Evolutionary conservation across 371 early-diverging fungal species (phyloP), one percentile per base, ranked within the genome.

Genomic region (Mucor indicus): DNA sequence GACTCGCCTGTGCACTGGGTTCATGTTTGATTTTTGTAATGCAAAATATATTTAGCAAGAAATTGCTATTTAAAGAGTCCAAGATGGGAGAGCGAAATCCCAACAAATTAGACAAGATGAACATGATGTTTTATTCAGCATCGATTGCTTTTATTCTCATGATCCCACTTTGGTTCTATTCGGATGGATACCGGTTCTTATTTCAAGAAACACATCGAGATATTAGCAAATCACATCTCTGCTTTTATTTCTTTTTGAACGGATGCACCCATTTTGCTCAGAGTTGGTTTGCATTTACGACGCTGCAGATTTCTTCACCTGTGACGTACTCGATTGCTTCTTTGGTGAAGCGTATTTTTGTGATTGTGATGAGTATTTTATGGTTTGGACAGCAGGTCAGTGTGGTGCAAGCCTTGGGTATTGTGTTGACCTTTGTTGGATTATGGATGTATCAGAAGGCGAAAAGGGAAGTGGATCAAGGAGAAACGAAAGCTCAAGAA

Each of bases 261-360:
- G 92, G 91, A 9, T 56, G 83, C 2, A 79, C 81, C 2, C 87
- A 92, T 64, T 92, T 91, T 62, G 66, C 77, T 21, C 93, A 95
- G 57, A 86, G 77, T 48, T 75, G 89, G 53, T 77, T 92, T 53
- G 89, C 93, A 1, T 89, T 93, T 60, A 83, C 83, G 22, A 79
- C 94, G 10, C 68, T 93, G 30, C 69, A 82, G 3, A 62, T 86
- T 40, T 87, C 91, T 6, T 85, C 87, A 1, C 90, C 94, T 1
- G 90, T 95, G 27, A 91, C 93, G 1, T 95, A 92, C 64, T 88
- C 90, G 9, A 90, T 95, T 50, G 85, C 89, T 6, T 86, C 88
- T 9, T 74, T 95, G 46, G 68, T 92, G 49, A 95, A 95, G 69
- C 83, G 96, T 24, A 90, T 95, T 35, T 81, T 91, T 51, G 93